Evolutionary conservation across 768 basidiomycete species (phyloP).

Genomic region (Phylloporus arenicola): DNA sequence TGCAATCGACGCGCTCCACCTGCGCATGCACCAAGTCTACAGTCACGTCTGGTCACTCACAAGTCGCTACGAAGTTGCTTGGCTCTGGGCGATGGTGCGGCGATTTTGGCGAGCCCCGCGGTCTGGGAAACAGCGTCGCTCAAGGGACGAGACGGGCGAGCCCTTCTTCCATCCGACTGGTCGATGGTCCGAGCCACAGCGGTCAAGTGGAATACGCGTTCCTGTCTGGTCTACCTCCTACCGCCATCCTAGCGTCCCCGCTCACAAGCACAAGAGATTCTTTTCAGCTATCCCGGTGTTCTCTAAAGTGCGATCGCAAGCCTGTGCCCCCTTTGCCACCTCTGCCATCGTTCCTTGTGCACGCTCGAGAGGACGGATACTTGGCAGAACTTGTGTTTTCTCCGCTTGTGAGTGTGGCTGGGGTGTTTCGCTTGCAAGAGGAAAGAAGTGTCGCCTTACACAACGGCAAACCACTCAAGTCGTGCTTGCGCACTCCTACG

Average conservation of each 20-base stretch:
- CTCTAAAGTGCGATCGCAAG: slow-evolving; percentile 10
- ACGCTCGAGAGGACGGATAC: neutral
- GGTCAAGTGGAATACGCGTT: slow-evolving; percentile 20
- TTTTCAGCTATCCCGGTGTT: slow-evolving; percentile 21
- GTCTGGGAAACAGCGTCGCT: neutral
- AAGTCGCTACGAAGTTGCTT: neutral
- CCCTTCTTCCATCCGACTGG: slow-evolving; percentile 23
- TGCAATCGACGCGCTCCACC: slow-evolving; percentile 4
- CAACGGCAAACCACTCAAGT: neutral
- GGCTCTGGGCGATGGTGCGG: slow-evolving; percentile 1
- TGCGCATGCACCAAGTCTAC: slow-evolving; percentile 4
- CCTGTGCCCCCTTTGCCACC: slow-evolving; percentile 19
- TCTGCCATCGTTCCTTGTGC: slow-evolving; percentile 14
- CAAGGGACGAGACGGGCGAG: slow-evolving; percentile 8
- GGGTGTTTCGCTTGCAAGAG: slow-evolving; percentile 2
- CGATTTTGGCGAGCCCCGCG: slow-evolving; percentile 6
- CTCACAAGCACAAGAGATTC: slow-evolving; percentile 25
- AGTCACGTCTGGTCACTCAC: slow-evolving; percentile 1
- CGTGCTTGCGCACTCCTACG: too few species aligned
- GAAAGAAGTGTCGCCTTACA: too few species aligned
- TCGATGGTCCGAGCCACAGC: slow-evolving; percentile 12
- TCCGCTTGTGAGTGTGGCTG: slow-evolving; percentile 9
- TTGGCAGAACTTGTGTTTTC: slow-evolving; percentile 20
- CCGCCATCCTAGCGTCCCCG: slow-evolving; percentile 15
- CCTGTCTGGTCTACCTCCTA: slow-evolving; percentile 20